A percentile compares a stretch with the other conserved stretches of the same genome.
These are phyloP conservation scores for Colletotrichum karsti DNA, from an alignment of 2,329 filamentous ascomycete species.

Conservation along the genomic window DNA sequence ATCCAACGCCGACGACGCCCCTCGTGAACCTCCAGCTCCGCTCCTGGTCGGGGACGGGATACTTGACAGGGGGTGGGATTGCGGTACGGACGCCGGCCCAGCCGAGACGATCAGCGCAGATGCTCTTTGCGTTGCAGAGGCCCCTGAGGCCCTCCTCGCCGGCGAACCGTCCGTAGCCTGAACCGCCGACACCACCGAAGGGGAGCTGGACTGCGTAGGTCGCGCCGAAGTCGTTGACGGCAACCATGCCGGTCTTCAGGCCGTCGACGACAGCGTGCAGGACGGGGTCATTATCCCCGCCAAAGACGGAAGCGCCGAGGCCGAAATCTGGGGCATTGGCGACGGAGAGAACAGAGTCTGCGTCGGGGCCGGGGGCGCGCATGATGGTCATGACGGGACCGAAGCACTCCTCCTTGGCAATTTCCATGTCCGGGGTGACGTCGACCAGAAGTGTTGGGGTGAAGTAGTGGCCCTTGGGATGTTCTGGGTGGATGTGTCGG, in stretches of 20 bases:
- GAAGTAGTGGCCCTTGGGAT: conserved; percentile 90
- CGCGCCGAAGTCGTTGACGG: conserved; percentile 93
- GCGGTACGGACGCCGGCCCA: conserved; percentile 73
- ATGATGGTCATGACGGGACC: conserved; percentile 90
- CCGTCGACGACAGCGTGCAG: conserved; percentile 72
- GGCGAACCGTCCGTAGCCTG: conserved; percentile 92
- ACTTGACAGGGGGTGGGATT: conserved; percentile 83
- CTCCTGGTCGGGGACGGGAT: conserved; percentile 76
- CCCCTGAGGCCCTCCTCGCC: conserved; percentile 87
- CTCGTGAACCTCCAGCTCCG: conserved; percentile 72
- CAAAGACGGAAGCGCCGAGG: conserved; percentile 90
- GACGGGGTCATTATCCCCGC: conserved; percentile 66
- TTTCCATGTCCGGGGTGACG: conserved; percentile 84
- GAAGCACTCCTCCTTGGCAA: conserved; percentile 92
- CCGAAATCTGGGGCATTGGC: conserved; percentile 88
- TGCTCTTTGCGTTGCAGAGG: conserved; percentile 86
- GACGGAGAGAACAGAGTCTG: conserved; percentile 73
- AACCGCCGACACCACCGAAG: conserved; percentile 90
- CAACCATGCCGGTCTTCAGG: conserved; percentile 87
- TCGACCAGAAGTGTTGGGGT: conserved; percentile 89
- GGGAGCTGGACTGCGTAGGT: conserved; percentile 95
- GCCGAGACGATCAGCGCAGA: conserved; percentile 79
- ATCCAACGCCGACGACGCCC: conserved; percentile 69
- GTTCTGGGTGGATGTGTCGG: conserved; percentile 74
- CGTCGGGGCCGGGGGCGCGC: conserved; percentile 69